A percentile compares a stretch with the other conserved stretches of the same genome.
These are phyloP conservation scores for Diaporthe sp. DNA, from an alignment of 2,329 filamentous ascomycete species.

Conservation along the genomic window DNA sequence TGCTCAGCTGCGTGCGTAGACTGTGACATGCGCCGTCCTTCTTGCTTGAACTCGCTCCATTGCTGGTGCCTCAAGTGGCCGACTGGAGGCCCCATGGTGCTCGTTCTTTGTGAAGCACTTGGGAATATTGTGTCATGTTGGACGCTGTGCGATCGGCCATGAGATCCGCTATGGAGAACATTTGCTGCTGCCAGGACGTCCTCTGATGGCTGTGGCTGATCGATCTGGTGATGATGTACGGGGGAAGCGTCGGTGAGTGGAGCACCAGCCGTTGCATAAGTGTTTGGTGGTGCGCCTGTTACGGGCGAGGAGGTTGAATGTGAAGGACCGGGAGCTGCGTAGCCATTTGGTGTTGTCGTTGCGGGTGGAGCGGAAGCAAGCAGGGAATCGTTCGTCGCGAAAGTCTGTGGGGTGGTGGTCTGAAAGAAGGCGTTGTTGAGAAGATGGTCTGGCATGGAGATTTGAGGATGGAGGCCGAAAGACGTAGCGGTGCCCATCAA, in stretches of 20 bases:
- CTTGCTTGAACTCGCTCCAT: conserved; percentile 57
- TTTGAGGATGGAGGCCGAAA: conserved; percentile 64
- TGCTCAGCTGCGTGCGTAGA: conserved; percentile 46
- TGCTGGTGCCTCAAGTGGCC: conserved; percentile 58
- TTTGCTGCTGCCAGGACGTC: conserved; percentile 72
- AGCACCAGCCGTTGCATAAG: conserved; percentile 1
- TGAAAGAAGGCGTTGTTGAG: conserved; percentile 44
- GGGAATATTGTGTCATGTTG: conserved; percentile 42
- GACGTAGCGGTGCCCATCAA: conserved; percentile 77
- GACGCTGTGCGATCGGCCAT: conserved; percentile 42
- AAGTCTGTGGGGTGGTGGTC: conserved; percentile 41
- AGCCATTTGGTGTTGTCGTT: conserved; percentile 23
- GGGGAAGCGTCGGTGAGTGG: conserved; percentile 38
- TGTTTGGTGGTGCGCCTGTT: neutral
- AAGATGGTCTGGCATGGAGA: conserved; percentile 45
- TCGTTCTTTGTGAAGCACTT: conserved; percentile 12
- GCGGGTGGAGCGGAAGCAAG: conserved; percentile 21
- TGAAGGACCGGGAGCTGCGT: conserved; percentile 21
- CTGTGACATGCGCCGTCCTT: conserved; percentile 49
- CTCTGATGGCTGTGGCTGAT: conserved; percentile 54
- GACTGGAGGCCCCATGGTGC: conserved; percentile 48
- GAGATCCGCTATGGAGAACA: conserved; percentile 59
- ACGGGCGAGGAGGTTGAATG: conserved; percentile 17
- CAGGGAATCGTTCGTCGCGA: conserved; percentile 4
- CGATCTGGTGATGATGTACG: conserved; percentile 43